Evolutionary conservation across 192 early-diverging fungal species (phyloP).

Genomic region (Chytriomyces hyalinus): DNA sequence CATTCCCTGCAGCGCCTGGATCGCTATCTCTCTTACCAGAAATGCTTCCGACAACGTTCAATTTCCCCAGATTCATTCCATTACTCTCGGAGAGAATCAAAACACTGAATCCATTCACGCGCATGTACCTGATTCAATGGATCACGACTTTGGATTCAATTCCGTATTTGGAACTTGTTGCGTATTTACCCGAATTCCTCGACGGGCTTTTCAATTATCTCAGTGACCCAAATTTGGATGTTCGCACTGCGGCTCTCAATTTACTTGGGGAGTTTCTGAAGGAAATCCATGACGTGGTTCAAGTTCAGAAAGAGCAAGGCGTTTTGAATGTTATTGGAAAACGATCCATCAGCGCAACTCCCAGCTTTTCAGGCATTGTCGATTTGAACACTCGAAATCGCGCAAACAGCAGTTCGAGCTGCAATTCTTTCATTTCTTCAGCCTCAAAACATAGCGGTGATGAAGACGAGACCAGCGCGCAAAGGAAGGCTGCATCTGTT

Average conservation of each 20-base stretch:
- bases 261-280: slow-evolving; percentile 88
- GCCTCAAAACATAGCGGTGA: background rate
- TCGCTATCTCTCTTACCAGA: slow-evolving; percentile 39
- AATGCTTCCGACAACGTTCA: slow-evolving; percentile 67
- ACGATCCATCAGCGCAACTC: background rate
- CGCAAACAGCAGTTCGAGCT: background rate
- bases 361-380: background rate
- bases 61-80: slow-evolving; percentile 91
- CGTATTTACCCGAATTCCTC: slow-evolving; percentile 90
- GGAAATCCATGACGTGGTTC: slow-evolving; percentile 80
- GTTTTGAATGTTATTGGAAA: slow-evolving; percentile 44
- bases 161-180: slow-evolving; percentile 91
- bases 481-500: background rate
- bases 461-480: background rate
- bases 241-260: slow-evolving; percentile 79
- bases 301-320: slow-evolving; percentile 62
- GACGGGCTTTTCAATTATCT: slow-evolving; percentile 90
- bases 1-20: slow-evolving; percentile 46
- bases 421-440: background rate
- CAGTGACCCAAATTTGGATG: slow-evolving; percentile 88
- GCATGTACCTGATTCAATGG: slow-evolving; percentile 94
- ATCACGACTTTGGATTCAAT: slow-evolving; percentile 89
- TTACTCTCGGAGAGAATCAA: slow-evolving; percentile 91
- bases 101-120: slow-evolving; percentile 84
- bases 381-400: background rate